Evolutionary conservation across 257 asterid species (phyloP).

Genomic region (Plantago ovata): DNA sequence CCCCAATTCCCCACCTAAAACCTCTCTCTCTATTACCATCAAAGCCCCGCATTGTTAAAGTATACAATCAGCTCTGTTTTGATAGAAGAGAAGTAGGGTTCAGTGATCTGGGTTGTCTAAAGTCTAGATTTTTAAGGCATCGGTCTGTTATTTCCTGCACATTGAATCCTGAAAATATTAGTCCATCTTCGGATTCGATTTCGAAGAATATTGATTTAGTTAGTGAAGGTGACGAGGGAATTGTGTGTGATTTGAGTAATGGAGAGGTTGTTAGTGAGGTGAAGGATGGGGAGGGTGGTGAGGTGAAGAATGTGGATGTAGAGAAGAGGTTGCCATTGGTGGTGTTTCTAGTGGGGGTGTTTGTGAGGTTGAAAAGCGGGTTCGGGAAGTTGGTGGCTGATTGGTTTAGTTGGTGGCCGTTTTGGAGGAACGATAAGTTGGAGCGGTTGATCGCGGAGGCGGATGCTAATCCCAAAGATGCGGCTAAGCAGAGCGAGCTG

Average conservation of each 20-base stretch:
- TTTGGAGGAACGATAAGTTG: conserved; percentile 72
- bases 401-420: conserved; percentile 88
- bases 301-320: conserved; percentile 32
- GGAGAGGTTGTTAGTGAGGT: conserved; percentile 27
- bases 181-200: conserved; percentile 28
- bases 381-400: conserved; percentile 52
- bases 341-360: conserved; percentile 57
- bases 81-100: conserved; percentile 18
- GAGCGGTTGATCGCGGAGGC: conserved; percentile 76
- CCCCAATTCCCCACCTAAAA: conserved; percentile 32
- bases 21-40: conserved; percentile 24
- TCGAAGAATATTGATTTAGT: conserved; percentile 20
- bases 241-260: conserved; percentile 16
- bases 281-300: conserved; percentile 22
- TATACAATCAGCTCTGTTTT: conserved; percentile 17
- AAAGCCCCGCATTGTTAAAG: conserved; percentile 24
- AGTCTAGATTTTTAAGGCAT: conserved; percentile 41
- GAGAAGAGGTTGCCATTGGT: conserved; percentile 52
- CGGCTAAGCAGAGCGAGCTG: conserved; percentile 67
- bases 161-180: conserved; percentile 44
- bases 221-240: conserved; percentile 20
- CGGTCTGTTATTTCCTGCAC: conserved; percentile 38
- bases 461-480: conserved; percentile 73
- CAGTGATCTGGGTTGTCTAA: conserved; percentile 18
- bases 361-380: conserved; percentile 44